Evolutionary conservation across 176 grass and related monocot genomes (phyloP).

Genomic region (Puya raimondii): DNA sequence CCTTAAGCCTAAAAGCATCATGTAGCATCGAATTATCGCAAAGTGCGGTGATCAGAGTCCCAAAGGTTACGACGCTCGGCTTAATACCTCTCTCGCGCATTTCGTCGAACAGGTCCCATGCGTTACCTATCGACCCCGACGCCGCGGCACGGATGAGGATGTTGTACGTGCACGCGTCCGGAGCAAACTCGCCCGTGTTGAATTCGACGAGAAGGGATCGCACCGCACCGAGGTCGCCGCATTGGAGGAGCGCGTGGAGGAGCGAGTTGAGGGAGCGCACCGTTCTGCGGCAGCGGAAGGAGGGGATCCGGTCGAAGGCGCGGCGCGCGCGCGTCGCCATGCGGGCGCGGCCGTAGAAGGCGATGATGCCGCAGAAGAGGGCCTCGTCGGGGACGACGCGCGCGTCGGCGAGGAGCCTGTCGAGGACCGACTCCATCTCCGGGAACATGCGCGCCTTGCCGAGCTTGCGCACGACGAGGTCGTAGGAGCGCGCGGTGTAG

Average conservation of each 20-base stretch:
- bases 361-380: constrained; percentile 43
- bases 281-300: constrained; percentile 38
- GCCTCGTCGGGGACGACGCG: constrained; percentile 22
- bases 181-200: constrained; percentile 1
- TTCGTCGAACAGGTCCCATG: constrained; percentile 51
- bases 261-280: constrained; percentile 49
- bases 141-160: constrained; percentile 29
- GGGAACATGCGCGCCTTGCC: constrained; percentile 42
- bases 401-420: constrained; percentile 9
- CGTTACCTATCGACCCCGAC: constrained; percentile 11
- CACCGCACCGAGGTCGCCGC: constrained; percentile 16
- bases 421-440: constrained; percentile 44
- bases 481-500: constrained; percentile 37
- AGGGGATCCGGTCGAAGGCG: constrained; percentile 36
- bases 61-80: constrained; percentile 42
- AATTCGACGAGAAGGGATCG: constrained; percentile 15
- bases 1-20: constrained; percentile 38
- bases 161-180: constrained; percentile 40
- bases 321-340: constrained; percentile 21
- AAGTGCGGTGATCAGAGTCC: constrained; percentile 32
- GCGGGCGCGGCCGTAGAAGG: constrained; percentile 44
- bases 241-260: constrained; percentile 31
- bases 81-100: constrained; percentile 31
- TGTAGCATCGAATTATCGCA: constrained; percentile 25
- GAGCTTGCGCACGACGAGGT: constrained; percentile 55